These are phyloP conservation scores for Rhizopogon vinicolor DNA, from an alignment of 768 basidiomycete species.

Conservation along the genomic window DNA sequence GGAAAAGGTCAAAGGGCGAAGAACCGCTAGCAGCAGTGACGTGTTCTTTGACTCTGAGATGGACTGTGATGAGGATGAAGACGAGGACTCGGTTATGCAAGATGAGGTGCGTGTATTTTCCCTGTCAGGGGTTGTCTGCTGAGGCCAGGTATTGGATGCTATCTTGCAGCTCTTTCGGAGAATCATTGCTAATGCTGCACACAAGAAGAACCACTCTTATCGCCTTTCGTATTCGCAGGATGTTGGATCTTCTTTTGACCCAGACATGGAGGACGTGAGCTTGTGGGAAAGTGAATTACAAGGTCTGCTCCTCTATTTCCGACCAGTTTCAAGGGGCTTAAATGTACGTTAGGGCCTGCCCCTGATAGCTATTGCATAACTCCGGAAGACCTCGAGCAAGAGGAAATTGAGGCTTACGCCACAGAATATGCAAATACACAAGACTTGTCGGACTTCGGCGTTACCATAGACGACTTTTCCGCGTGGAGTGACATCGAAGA, in stretches of 20 bases:
- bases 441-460: slow-evolving; percentile 44
- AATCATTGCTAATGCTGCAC: slow-evolving; percentile 52
- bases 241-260: slow-evolving; percentile 76
- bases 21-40: slow-evolving; percentile 39
- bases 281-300: slow-evolving; percentile 57
- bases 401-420: slow-evolving; percentile 56
- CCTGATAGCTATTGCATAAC: slow-evolving; percentile 11
- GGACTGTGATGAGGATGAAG: slow-evolving; percentile 53
- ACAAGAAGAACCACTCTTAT: slow-evolving; percentile 48
- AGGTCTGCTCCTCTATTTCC: slow-evolving; percentile 27
- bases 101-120: slow-evolving; percentile 46
- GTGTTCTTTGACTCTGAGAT: slow-evolving; percentile 39
- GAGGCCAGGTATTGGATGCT: neutral
- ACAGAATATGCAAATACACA: slow-evolving; percentile 43
- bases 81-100: slow-evolving; percentile 54
- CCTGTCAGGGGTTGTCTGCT: slow-evolving; percentile 5
- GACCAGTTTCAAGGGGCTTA: neutral
- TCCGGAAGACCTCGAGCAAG: slow-evolving; percentile 49
- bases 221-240: slow-evolving; percentile 61
- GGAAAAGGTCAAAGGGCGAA: slow-evolving; percentile 30
- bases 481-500: slow-evolving; percentile 20
- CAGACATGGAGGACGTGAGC: slow-evolving; percentile 58
- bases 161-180: slow-evolving; percentile 56
- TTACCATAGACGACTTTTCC: slow-evolving; percentile 10
- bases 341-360: neutral